Base-by-base conservation (phyloP, 257 asterid species). In the Solanum pennellii region DNA sequence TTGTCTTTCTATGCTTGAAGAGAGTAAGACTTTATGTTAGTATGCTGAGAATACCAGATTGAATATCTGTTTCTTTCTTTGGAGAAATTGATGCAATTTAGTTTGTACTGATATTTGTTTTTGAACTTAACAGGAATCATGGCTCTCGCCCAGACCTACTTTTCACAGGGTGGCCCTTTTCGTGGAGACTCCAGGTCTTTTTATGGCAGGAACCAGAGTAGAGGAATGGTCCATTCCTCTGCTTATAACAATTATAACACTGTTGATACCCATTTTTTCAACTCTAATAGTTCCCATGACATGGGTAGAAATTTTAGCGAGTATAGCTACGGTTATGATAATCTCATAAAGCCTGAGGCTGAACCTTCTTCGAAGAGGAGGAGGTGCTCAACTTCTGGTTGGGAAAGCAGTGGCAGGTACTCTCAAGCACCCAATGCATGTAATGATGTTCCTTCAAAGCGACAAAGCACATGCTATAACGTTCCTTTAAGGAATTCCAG, bases 291-390 rank as follows among this genome's bases (percentile, higher is more conserved):
- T 12, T 75, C 86, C 27, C 71, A n/a, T 68, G 94, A 87, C 6
- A 84, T 74, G 69, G 83, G 93, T 18, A 86, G 87, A 87, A 91
- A 89, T 84, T 85, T 85, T 79, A 79, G 89, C 82, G 91, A 73
- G 76, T 90, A 92, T 83, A 89, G 89, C 87, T 84, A 89, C 73
- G 91, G 49, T 82, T 89, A 75, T 29, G 80, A 89, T 88, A 90
- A 86, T 69, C 86, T 72, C 68, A 88, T 85, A 75, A 88, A 90
- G 89, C 91, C 92, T 69, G 98, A 94, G 31, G 82, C 80, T 42
- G 87, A 89, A n/a, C 92, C 93, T 85, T 90, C 96, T 87, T 76
- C 90, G 3, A 95, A 95, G 90, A 93, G 92, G 92, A 94, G 98
- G 91, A 95, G 94, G 92, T 68, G 94, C 80, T 90, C 93, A n/a